Evolutionary conservation across 2,329 filamentous ascomycete genomes (phyloP).

Genomic region (Plectosphaerella plurivora): DNA sequence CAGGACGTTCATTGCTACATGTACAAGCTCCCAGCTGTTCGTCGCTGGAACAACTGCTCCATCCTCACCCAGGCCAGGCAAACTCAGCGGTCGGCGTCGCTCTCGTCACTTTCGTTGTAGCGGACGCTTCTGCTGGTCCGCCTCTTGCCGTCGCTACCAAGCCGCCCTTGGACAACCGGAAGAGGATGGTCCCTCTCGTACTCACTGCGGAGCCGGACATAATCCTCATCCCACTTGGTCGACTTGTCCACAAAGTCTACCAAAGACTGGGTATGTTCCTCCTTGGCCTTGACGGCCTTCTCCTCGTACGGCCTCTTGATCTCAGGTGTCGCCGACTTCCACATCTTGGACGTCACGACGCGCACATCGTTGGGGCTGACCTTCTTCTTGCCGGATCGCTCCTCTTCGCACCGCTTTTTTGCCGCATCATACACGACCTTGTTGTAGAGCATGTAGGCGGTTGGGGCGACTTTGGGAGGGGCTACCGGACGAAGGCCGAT

Average conservation of each 20-base stretch:
- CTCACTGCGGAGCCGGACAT: constrained; percentile 44
- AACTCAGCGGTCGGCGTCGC: constrained; percentile 16
- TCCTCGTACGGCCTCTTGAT: constrained; percentile 75
- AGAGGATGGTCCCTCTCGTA: constrained; percentile 52
- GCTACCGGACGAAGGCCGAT: constrained; percentile 73
- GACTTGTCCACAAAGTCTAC: constrained; percentile 57
- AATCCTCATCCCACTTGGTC: constrained; percentile 68
- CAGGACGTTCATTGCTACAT: no score
- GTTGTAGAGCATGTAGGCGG: constrained; percentile 86
- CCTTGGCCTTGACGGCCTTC: constrained; percentile 66
- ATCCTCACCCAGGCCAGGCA: no score
- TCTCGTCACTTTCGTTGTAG: constrained; percentile 29
- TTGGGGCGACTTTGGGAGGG: constrained; percentile 70
- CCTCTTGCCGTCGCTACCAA: constrained; percentile 18
- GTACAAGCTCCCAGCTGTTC: no score
- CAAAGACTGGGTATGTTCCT: constrained; percentile 53
- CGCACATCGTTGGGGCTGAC: constrained; percentile 77
- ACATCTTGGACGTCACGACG: constrained; percentile 81
- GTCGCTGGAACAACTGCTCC: no score
- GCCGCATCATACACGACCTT: constrained; percentile 68
- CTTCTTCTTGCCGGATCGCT: constrained; percentile 58
- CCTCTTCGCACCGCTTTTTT: constrained; percentile 57
- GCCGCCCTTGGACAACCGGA: constrained; percentile 21
- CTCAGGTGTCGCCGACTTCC: constrained; percentile 71
- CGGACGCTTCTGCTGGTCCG: constrained; percentile 29